Evolutionary conservation across 108 stramenopile genomes (phyloP).

Genomic region (Schizochytrium sp.): DNA sequence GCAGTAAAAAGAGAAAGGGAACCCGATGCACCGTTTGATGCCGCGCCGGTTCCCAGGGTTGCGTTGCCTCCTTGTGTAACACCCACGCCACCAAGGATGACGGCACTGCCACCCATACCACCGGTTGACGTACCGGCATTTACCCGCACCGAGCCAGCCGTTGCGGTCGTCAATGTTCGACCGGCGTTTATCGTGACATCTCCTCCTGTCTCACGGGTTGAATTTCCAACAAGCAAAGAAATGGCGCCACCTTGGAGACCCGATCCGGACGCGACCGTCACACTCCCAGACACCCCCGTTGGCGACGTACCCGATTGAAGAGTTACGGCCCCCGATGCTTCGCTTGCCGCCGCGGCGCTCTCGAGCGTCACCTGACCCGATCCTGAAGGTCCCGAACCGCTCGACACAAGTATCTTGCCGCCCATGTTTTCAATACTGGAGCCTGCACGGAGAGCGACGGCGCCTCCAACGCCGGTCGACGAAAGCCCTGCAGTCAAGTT

Average conservation of each 20-base stretch:
- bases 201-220: neutral
- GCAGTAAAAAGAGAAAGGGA: neutral
- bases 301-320: neutral
- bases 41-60: neutral
- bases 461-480: neutral
- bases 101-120: neutral
- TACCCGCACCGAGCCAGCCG: neutral
- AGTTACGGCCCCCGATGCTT: neutral
- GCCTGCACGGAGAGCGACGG: neutral
- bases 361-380: neutral
- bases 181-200: neutral
- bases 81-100: neutral
- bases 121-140: neutral
- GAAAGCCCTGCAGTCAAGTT: neutral
- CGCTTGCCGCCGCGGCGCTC: neutral
- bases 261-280: neutral
- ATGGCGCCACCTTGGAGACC: neutral
- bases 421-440: neutral
- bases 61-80: neutral
- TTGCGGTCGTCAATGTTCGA: neutral
- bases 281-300: neutral
- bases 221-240: neutral
- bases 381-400: neutral
- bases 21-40: neutral
- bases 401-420: neutral